phyloP scores from a whole-genome alignment of 805 yeast genomes.

The Spathaspora boniae region DNA sequence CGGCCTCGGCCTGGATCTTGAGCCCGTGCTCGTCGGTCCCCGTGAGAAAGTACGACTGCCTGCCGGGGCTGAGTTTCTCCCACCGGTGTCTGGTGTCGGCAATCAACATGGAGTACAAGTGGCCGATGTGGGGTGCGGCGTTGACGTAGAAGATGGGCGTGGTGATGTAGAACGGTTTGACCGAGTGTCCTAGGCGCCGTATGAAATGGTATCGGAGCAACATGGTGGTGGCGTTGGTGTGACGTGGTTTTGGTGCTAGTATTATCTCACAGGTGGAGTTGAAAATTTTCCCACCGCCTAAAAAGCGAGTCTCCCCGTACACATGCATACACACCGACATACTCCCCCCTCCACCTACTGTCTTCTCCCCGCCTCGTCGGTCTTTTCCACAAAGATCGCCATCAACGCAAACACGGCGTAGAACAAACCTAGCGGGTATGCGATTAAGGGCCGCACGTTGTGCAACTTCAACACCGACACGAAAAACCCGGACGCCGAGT shows the following conservation, averaged over 20 bases:
- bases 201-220: too few relatives aligned
- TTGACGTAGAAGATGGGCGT: slow-evolving; percentile 96
- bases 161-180: slow-evolving; percentile 53
- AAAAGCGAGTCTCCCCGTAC: too few relatives aligned
- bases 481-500: slow-evolving; percentile 89
- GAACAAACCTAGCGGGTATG: slow-evolving; percentile 87
- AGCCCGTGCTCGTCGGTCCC: slow-evolving; percentile 98
- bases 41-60: slow-evolving; percentile 58
- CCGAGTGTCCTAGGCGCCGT: too few relatives aligned
- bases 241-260: too few relatives aligned
- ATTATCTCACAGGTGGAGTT: too few relatives aligned
- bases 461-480: slow-evolving; percentile 78
- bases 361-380: slow-evolving; percentile 7
- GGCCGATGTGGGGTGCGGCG: slow-evolving; percentile 93
- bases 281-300: too few relatives aligned
- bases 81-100: slow-evolving; percentile 79
- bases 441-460: slow-evolving; percentile 85
- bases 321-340: too few relatives aligned
- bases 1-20: slow-evolving; percentile 87
- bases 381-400: slow-evolving; percentile 74
- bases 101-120: slow-evolving; percentile 79
- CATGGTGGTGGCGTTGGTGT: too few relatives aligned
- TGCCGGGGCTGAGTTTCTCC: slow-evolving; percentile 43
- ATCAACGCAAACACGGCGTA: slow-evolving; percentile 92
- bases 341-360: too few relatives aligned